These are phyloP conservation scores for Phytophthora chlamydospora DNA, from an alignment of 352 stramenopile species.

Conservation along the genomic window DNA sequence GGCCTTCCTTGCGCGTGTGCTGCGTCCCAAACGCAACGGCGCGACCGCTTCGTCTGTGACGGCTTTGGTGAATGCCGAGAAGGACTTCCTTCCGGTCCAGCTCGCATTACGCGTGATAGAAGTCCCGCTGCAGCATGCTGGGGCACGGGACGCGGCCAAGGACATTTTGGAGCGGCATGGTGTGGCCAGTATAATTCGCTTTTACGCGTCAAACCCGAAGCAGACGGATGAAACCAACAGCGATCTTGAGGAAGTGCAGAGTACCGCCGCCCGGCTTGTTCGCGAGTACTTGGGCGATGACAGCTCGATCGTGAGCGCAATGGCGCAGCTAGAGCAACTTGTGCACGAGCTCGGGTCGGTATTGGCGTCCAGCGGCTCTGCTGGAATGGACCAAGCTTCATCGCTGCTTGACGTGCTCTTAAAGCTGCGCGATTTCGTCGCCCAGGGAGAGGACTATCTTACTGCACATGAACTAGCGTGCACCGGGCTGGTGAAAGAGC, in stretches of 20 bases:
- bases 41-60: neutral
- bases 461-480: slow-evolving; percentile 69
- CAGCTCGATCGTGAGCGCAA: slow-evolving; percentile 36
- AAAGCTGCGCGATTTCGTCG: slow-evolving; percentile 31
- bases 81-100: slow-evolving; percentile 38
- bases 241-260: slow-evolving; percentile 38
- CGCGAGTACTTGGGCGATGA: slow-evolving; percentile 47
- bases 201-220: slow-evolving; percentile 40
- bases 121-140: slow-evolving; percentile 32
- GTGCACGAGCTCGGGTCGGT: slow-evolving; percentile 34
- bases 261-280: slow-evolving; percentile 39
- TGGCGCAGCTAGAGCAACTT: slow-evolving; percentile 40
- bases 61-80: slow-evolving; percentile 17
- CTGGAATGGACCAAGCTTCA: slow-evolving; percentile 2
- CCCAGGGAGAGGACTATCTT: slow-evolving; percentile 37
- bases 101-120: slow-evolving; percentile 63
- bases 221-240: slow-evolving; percentile 26
- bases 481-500: slow-evolving; percentile 56
- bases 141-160: slow-evolving; percentile 24
- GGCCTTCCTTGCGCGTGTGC: slow-evolving; percentile 58
- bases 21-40: slow-evolving; percentile 51
- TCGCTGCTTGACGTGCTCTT: slow-evolving; percentile 32
- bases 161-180: slow-evolving; percentile 63
- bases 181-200: slow-evolving; percentile 57
- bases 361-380: neutral